These are phyloP conservation scores for Sclerotinia sclerotiorum DNA, from an alignment of 2,329 filamentous ascomycete species.

Conservation along the genomic window DNA sequence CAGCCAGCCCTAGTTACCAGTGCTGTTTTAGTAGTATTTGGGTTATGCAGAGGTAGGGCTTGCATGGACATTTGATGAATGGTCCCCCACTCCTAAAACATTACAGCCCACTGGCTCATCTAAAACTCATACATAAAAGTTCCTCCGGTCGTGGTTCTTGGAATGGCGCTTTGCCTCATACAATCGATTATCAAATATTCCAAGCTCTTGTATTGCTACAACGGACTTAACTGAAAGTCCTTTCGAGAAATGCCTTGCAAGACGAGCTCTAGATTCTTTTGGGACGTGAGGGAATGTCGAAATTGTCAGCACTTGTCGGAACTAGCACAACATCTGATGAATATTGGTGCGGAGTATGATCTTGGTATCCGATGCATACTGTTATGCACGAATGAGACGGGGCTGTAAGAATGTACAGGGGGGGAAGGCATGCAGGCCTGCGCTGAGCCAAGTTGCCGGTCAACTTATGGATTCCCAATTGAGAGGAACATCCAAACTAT, in stretches of 20 bases:
- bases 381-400: constrained; percentile 11
- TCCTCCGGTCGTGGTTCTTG: not conserved
- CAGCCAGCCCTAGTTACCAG: not conserved
- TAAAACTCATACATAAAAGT: not conserved
- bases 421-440: constrained; percentile 6
- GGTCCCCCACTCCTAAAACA: constrained; percentile 12
- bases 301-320: constrained; percentile 22
- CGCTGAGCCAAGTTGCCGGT: constrained; percentile 8
- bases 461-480: not conserved
- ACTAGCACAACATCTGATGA: not conserved
- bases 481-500: not conserved
- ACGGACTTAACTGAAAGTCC: not conserved
- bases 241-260: not conserved
- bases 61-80: not conserved
- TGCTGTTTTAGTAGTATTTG: constrained; percentile 6
- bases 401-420: constrained; percentile 9
- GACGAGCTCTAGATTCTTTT: constrained; percentile 12
- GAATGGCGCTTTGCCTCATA: not conserved
- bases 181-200: not conserved
- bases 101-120: not conserved
- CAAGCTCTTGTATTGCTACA: not conserved
- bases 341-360: constrained; percentile 10
- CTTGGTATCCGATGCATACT: constrained; percentile 6
- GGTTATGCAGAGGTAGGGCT: not conserved
- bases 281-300: not conserved